Evolutionary conservation across 495 filamentous ascomycete genomes (phyloP).

Genomic region (Xylaria telfairii): DNA sequence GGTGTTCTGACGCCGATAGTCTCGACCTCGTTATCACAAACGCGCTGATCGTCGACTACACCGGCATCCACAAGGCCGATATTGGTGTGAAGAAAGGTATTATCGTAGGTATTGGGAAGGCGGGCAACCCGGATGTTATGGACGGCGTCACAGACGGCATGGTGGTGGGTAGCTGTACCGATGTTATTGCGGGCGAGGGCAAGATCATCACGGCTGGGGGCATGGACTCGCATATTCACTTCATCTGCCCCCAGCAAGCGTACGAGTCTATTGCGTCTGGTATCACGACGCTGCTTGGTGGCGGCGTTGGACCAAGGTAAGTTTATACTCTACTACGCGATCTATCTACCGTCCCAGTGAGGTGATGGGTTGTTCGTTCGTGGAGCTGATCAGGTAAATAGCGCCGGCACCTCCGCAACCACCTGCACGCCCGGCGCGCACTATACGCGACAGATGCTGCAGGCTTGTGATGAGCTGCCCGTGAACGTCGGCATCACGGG

Average conservation of each 20-base stretch:
- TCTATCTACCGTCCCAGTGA: not conserved
- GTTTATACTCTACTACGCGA: slow-evolving; percentile 13
- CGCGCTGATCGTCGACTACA: slow-evolving; percentile 89
- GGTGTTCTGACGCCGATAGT: slow-evolving; percentile 69
- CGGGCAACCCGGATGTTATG: slow-evolving; percentile 97
- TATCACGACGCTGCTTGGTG: slow-evolving; percentile 90
- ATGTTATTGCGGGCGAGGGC: slow-evolving; percentile 94
- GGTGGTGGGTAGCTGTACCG: slow-evolving; percentile 88
- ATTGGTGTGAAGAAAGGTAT: slow-evolving; percentile 90
- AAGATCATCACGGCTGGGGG: slow-evolving; percentile 94
- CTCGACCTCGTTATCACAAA: slow-evolving; percentile 92
- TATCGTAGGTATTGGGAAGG: slow-evolving; percentile 93
- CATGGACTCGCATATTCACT: slow-evolving; percentile 93
- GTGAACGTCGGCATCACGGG: slow-evolving; percentile 94
- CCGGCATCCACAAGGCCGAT: slow-evolving; percentile 95
- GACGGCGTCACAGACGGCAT: slow-evolving; percentile 79
- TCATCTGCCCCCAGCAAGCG: slow-evolving; percentile 95
- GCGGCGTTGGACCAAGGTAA: slow-evolving; percentile 87
- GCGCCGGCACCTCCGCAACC: slow-evolving; percentile 92
- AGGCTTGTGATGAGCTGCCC: slow-evolving; percentile 85
- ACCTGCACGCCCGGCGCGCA: slow-evolving; percentile 90
- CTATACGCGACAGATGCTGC: slow-evolving; percentile 91
- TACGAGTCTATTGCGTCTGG: slow-evolving; percentile 86
- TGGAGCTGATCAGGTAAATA: slow-evolving; percentile 41
- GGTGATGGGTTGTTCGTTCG: not conserved